Base-by-base conservation (phyloP, 768 basidiomycete genomes). In the Saitozyma podzolica region DNA sequence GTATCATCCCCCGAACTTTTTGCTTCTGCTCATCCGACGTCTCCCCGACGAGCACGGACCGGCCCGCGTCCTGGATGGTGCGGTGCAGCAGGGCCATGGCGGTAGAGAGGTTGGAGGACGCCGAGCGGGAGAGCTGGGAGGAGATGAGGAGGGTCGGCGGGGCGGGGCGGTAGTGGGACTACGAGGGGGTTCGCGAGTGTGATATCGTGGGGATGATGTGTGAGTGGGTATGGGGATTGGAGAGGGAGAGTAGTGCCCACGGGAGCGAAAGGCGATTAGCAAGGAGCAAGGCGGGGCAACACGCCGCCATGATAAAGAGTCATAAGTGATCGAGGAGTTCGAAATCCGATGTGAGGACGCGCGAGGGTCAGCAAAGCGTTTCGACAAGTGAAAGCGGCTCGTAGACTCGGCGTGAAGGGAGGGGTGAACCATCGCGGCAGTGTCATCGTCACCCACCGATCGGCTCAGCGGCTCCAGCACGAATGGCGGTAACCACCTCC, bases 401-500 rank as follows among this genome's bases (percentile, higher is more conserved):
- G 45, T 6, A 17, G n/a, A 47, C 13, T 17, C 10, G 13, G n/a
- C 51, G 11, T 52, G 51, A 11, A 17, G 17, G 13, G 54, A 2
- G 29, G 20, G 11, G 54, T n/a, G 54, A 3, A 55, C 2, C 11
- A 59, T 14, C 13, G 9, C 39, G 20, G 9, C 48, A 50, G 29
- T 29, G 29, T 29, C 29, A 29, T 29, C 14, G 37, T 17, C 40
- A 72, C 77, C 69, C 50, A 78, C 77, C 8, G 70, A 71, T 29
- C 62, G 61, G 3, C 45, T 47, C 19, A 78, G 54, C 6, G 66
- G 64, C 10, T 61, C 16, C 3, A 73, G 54, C 2, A 76, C 57
- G 59, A 75, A 78, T 0, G 52, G 57, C 5, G 77, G 77, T 49
- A 76, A 50, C 77, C 77, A 78, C 0, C n/a, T 42, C 16, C 64